A percentile compares a stretch with the other conserved stretches of the same genome.
Evolutionary conservation across 2,329 filamentous ascomycete genomes (phyloP).

Genomic region (Botrytis medusae): DNA sequence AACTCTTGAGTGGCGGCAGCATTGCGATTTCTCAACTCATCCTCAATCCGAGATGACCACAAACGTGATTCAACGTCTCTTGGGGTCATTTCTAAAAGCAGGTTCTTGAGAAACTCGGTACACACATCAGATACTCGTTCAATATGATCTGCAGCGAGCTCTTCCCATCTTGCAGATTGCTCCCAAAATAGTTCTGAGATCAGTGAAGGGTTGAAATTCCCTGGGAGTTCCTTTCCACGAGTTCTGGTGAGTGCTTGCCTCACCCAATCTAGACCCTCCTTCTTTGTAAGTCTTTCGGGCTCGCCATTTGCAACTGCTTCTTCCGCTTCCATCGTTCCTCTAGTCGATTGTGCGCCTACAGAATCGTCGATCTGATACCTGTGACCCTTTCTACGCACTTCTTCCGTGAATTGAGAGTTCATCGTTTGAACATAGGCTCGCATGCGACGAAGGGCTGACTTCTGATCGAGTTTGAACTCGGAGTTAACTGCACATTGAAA

Average conservation of each 20-base stretch:
- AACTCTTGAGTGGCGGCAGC: background rate
- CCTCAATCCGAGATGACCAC: conserved; percentile 14
- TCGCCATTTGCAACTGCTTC: background rate
- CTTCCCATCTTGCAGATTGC: conserved; percentile 41
- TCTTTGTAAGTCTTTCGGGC: conserved; percentile 32
- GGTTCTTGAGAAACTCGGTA: conserved; percentile 7
- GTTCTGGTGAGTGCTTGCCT: conserved; percentile 28
- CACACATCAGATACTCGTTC: conserved; percentile 29
- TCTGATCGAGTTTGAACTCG: conserved; percentile 27
- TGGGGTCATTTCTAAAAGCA: conserved; percentile 12
- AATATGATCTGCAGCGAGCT: conserved; percentile 35
- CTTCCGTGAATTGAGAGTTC: conserved; percentile 36
- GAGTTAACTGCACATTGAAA: conserved; percentile 29
- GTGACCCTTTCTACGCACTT: conserved; percentile 35
- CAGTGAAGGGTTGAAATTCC: conserved; percentile 44
- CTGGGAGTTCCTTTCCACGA: conserved; percentile 42
- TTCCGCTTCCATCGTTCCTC: background rate
- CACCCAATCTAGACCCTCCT: conserved; percentile 34
- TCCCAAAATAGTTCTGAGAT: conserved; percentile 45
- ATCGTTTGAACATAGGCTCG: conserved; percentile 39
- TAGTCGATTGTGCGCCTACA: conserved; percentile 8
- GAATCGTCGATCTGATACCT: conserved; percentile 36
- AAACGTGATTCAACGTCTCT: conserved; percentile 18
- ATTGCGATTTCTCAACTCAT: conserved; percentile 1
- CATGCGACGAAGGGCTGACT: conserved; percentile 29